A percentile compares a stretch with the other conserved stretches of the same genome.
phyloP scores from a whole-genome alignment of 331 rosid genomes.

The Malus hybrid region DNA sequence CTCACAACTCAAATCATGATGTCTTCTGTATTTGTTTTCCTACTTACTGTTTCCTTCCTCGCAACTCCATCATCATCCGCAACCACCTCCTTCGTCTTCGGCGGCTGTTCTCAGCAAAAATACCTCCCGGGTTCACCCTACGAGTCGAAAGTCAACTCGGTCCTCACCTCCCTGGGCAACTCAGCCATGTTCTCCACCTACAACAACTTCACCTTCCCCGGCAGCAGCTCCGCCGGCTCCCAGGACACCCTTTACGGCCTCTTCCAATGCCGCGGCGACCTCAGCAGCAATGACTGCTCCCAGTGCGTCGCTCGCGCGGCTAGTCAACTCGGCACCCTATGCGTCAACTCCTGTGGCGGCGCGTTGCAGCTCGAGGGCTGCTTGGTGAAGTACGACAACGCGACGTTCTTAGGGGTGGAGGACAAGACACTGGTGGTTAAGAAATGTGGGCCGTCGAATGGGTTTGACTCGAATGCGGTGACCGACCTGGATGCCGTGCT shows the following conservation, averaged over 20 bases:
- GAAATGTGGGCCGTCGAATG: constrained; percentile 68
- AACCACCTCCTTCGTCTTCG: constrained; percentile 48
- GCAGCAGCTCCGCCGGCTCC: background rate
- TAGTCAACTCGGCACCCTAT: constrained; percentile 56
- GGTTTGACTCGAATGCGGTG: constrained; percentile 40
- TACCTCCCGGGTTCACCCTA: constrained; percentile 47
- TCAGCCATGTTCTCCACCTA: constrained; percentile 54
- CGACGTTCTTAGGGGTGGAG: constrained; percentile 61
- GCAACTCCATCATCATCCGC: constrained; percentile 26
- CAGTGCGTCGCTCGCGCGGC: constrained; percentile 50
- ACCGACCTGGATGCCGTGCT: constrained; percentile 47
- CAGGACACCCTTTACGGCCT: constrained; percentile 52
- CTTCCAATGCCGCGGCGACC: constrained; percentile 91
- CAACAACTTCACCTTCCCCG: constrained; percentile 55
- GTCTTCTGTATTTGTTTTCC: background rate
- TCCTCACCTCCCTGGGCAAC: constrained; percentile 62
- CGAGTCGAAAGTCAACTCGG: constrained; percentile 52
- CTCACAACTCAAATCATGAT: background rate
- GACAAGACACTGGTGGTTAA: constrained; percentile 68
- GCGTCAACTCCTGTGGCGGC: constrained; percentile 59
- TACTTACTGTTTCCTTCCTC: constrained; percentile 11
- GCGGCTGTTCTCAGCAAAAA: constrained; percentile 69
- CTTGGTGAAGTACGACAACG: constrained; percentile 68
- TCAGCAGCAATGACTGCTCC: constrained; percentile 43
- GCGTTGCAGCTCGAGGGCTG: constrained; percentile 92